Evolutionary conservation across 106 monocot genomes (phyloP), one percentile per base, ranked within the genome.

Genomic region (Dioscorea alata): DNA sequence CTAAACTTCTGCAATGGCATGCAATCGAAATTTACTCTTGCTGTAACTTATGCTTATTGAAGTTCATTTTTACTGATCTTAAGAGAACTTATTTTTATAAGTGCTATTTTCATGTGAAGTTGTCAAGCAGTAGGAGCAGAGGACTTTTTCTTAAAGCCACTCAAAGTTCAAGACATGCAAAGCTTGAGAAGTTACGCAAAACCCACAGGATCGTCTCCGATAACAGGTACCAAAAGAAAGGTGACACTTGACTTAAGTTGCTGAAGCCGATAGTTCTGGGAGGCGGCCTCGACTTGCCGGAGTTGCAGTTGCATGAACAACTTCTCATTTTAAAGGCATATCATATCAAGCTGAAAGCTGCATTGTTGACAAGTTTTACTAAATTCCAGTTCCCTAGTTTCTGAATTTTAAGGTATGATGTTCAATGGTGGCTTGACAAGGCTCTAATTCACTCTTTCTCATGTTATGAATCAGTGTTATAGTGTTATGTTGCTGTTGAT

Each of bases 111-210:
- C 22, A 50, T n/a, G 14, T 49, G 51, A 34, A 91, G 91, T 66
- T 91, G 91, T 42, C 66, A 52, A 64, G 87, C 67, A 19, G 72
- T 53, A 16, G 92, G 88, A 60, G 92, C 92, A 7, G 88, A 93
- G 50, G 92, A 85, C 24, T 93, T 88, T 75, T 78, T 93, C 31
- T 57, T 88, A 66, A 93, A 93, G 59, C 92, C 92, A 64, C 83
- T 93, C 33, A 72, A 70, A 66, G 65, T 74, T 19, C 72, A 75
- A 63, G 83, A 93, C 33, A 23, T 84, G 33, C 80, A 86, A 48
- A 75, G 61, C 12, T 61, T 88, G 50, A 77, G 69, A 68, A 79
- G 32, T 54, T 88, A 85, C 58, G 80, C 72, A 2, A 73, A 33
- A 33, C 61, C 78, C 28, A 23, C 33, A 1, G 63, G 50, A 57